Evolutionary conservation across 1,284 basidiomycete genomes (phyloP).

Genomic region (Phellinidium pouzarii): DNA sequence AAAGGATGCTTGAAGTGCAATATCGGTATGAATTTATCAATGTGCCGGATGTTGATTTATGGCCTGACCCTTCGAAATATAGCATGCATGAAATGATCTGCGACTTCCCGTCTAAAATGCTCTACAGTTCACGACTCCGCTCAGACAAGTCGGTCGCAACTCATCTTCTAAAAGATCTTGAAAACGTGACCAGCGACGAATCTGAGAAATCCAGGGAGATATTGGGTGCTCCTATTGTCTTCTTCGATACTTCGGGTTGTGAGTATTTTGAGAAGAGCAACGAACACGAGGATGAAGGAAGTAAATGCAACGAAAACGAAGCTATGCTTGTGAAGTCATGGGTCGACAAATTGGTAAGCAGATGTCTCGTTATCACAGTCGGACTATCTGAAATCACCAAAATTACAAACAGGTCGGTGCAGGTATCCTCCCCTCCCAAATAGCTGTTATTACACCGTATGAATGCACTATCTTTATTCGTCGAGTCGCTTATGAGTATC

Average conservation of each 20-base stretch:
- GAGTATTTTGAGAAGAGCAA: slow-evolving; percentile 79
- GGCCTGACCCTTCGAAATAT: slow-evolving; percentile 1
- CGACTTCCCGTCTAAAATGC: slow-evolving; percentile 75
- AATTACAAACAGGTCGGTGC: slow-evolving; percentile 44
- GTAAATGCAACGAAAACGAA: slow-evolving; percentile 91
- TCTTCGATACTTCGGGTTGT: slow-evolving; percentile 91
- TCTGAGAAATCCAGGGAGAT: slow-evolving; percentile 43
- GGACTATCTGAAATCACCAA: background rate
- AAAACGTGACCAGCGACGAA: slow-evolving; percentile 37
- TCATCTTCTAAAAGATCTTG: slow-evolving; percentile 69
- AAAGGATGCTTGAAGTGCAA: slow-evolving; percentile 81
- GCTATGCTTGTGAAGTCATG: slow-evolving; percentile 78
- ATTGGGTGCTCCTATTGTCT: slow-evolving; percentile 75
- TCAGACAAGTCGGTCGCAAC: slow-evolving; percentile 68
- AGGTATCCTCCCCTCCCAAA: slow-evolving; percentile 68
- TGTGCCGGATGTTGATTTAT: background rate
- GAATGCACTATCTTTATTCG: slow-evolving; percentile 21
- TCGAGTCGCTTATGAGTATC: background rate
- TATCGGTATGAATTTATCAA: slow-evolving; percentile 58
- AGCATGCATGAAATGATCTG: slow-evolving; percentile 90
- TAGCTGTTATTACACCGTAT: slow-evolving; percentile 88
- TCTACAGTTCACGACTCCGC: slow-evolving; percentile 72
- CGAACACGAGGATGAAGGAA: slow-evolving; percentile 68
- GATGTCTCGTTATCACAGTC: background rate
- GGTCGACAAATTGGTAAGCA: slow-evolving; percentile 69